These are phyloP conservation scores for Exsudoporus floridanus DNA, from an alignment of 1,284 basidiomycete genomes.

Conservation along the genomic window DNA sequence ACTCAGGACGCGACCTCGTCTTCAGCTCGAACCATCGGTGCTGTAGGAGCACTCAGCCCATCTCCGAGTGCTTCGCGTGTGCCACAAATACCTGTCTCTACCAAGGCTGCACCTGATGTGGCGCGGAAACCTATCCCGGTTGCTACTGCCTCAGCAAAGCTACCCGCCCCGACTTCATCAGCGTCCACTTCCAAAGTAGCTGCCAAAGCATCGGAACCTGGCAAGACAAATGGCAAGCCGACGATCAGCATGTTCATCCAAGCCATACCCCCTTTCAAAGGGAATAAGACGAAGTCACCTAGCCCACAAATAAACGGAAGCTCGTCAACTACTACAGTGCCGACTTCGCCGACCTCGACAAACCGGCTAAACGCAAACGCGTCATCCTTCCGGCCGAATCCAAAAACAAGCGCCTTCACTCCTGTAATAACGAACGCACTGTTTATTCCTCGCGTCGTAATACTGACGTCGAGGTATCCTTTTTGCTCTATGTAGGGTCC, in stretches of 20 bases:
- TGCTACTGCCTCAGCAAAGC: slow-evolving; percentile 38
- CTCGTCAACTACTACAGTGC: slow-evolving; percentile 35
- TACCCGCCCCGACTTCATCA: slow-evolving; percentile 26
- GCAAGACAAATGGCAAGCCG: slow-evolving; percentile 37
- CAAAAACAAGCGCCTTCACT: slow-evolving; percentile 75
- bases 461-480: slow-evolving; percentile 21
- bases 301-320: slow-evolving; percentile 34
- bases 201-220: slow-evolving; percentile 31
- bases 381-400: slow-evolving; percentile 80
- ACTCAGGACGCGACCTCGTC: slow-evolving; percentile 63
- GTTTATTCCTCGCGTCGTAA: slow-evolving; percentile 15
- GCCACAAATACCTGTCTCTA: slow-evolving; percentile 27
- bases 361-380: slow-evolving; percentile 71
- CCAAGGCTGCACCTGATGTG: slow-evolving; percentile 29
- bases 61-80: slow-evolving; percentile 38
- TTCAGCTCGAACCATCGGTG: slow-evolving; percentile 66
- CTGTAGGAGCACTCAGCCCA: slow-evolving; percentile 36
- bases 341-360: slow-evolving; percentile 44
- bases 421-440: slow-evolving; percentile 46
- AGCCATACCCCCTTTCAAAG: slow-evolving; percentile 90
- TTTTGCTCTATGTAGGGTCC: slow-evolving; percentile 40
- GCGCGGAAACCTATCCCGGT: slow-evolving; percentile 36
- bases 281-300: slow-evolving; percentile 44
- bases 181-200: slow-evolving; percentile 34
- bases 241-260: slow-evolving; percentile 73